phyloP scores from a whole-genome alignment of 176 grass and related monocot species.

The Zizania latifolia region DNA sequence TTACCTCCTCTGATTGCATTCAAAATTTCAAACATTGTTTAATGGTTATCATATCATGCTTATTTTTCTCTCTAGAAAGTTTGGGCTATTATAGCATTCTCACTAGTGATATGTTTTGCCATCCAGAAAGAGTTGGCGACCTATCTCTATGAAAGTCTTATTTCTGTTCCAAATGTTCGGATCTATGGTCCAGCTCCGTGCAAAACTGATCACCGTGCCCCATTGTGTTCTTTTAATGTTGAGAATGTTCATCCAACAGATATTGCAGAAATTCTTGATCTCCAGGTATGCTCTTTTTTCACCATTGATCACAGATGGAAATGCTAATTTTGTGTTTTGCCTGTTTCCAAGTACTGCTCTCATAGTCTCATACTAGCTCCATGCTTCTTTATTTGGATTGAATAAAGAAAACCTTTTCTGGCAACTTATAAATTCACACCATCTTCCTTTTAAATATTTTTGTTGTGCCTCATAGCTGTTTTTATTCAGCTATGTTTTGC shows the following conservation, averaged over 20 bases:
- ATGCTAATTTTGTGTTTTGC: conserved; percentile 3
- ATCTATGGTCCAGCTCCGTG: conserved; percentile 73
- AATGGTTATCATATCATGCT: background rate
- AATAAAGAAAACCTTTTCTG: background rate
- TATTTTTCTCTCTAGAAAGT: conserved; percentile 12
- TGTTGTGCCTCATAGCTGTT: background rate
- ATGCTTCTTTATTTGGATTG: background rate
- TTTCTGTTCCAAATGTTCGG: conserved; percentile 57
- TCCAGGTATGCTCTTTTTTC: conserved; percentile 50
- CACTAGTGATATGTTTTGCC: conserved; percentile 8
- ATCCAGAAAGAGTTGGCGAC: conserved; percentile 50
- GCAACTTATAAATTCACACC: background rate
- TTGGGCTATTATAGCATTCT: conserved; percentile 32
- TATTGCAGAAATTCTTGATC: conserved; percentile 84
- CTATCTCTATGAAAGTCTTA: conserved; percentile 61
- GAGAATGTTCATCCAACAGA: conserved; percentile 87
- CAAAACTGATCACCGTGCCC: conserved; percentile 42
- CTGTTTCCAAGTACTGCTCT: background rate
- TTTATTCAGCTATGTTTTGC: background rate
- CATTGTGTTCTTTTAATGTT: conserved; percentile 89
- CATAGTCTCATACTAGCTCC: background rate
- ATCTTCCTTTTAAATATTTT: background rate
- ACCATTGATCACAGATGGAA: background rate
- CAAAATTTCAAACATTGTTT: background rate
- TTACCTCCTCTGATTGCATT: background rate